Evolutionary conservation across 345 rosid species (phyloP).

Genomic region (Excoecaria agallocha): DNA sequence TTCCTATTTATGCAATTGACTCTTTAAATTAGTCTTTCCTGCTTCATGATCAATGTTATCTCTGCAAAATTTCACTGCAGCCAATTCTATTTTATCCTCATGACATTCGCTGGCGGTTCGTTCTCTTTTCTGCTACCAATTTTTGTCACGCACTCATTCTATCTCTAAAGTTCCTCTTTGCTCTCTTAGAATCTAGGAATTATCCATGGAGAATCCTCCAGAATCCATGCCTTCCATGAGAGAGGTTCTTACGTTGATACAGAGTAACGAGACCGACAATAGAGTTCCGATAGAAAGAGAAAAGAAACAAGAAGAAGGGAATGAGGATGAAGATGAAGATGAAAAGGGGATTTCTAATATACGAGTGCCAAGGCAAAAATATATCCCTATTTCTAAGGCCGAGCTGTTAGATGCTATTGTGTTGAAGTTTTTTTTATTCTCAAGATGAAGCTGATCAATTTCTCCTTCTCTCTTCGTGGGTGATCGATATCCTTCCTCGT

Average conservation of each 20-base stretch:
- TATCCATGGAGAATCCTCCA: slow-evolving; percentile 27
- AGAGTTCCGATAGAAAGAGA: too few species aligned
- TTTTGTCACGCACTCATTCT: not conserved
- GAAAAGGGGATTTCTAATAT: too few species aligned
- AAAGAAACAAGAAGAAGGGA: too few species aligned
- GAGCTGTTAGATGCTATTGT: slow-evolving; percentile 66
- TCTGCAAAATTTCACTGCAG: slow-evolving; percentile 35
- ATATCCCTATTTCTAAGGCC: slow-evolving; percentile 66
- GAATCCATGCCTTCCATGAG: too few species aligned
- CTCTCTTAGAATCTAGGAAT: slow-evolving; percentile 30
- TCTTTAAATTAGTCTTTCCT: not conserved
- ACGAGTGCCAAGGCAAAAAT: slow-evolving; percentile 78
- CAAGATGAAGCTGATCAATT: slow-evolving; percentile 52
- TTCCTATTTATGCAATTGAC: too few species aligned
- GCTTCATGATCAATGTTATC: slow-evolving; percentile 36
- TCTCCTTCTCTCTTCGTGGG: slow-evolving; percentile 71
- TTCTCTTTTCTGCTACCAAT: slow-evolving; percentile 11
- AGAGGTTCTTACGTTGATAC: too few species aligned
- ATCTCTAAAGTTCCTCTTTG: slow-evolving; percentile 19
- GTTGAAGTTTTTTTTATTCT: slow-evolving; percentile 43
- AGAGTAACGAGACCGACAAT: too few species aligned
- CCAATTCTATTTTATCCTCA: slow-evolving; percentile 28
- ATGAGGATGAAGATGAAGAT: too few species aligned
- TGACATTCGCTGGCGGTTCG: slow-evolving; percentile 13
- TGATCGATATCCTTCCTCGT: slow-evolving; percentile 44